A percentile compares a stretch with the other conserved stretches of the same genome.
These are phyloP conservation scores for Golubevia sp. DNA, from an alignment of 1,284 basidiomycete genomes.

Conservation along the genomic window DNA sequence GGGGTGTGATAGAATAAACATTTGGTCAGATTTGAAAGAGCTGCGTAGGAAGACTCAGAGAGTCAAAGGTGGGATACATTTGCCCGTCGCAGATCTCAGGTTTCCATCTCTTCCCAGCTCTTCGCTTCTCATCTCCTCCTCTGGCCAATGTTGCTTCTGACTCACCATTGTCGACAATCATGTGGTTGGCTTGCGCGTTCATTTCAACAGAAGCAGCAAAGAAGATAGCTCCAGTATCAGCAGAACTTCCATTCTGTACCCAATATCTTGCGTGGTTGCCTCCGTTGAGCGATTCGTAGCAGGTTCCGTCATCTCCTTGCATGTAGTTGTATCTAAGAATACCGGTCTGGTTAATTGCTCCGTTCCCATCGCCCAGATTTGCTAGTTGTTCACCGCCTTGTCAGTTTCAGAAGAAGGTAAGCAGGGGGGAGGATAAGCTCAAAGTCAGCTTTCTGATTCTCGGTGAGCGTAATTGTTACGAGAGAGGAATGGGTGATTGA, in stretches of 20 bases:
- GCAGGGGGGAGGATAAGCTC: too few relatives aligned
- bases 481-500: too few relatives aligned
- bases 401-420: too few relatives aligned
- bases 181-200: conserved; percentile 28
- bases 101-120: too few relatives aligned
- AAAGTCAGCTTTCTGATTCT: too few relatives aligned
- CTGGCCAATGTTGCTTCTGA: too few relatives aligned
- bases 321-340: conserved; percentile 41
- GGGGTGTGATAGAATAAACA: background rate
- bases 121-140: too few relatives aligned
- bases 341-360: conserved; percentile 35
- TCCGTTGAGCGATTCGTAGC: conserved; percentile 41
- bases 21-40: background rate
- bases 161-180: conserved; percentile 38
- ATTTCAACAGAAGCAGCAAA: conserved; percentile 47
- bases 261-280: conserved; percentile 57
- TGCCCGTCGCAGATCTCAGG: too few relatives aligned
- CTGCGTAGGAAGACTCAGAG: too few relatives aligned
- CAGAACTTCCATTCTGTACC: conserved; percentile 37
- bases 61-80: too few relatives aligned
- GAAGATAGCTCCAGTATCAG: conserved; percentile 38
- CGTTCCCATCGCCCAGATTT: conserved; percentile 15
- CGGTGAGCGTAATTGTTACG: too few relatives aligned
- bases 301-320: conserved; percentile 34
- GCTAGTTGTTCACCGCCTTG: background rate